These are phyloP conservation scores for Hirschfeldia incana DNA, from an alignment of 345 rosid genomes.

Conservation along the genomic window DNA sequence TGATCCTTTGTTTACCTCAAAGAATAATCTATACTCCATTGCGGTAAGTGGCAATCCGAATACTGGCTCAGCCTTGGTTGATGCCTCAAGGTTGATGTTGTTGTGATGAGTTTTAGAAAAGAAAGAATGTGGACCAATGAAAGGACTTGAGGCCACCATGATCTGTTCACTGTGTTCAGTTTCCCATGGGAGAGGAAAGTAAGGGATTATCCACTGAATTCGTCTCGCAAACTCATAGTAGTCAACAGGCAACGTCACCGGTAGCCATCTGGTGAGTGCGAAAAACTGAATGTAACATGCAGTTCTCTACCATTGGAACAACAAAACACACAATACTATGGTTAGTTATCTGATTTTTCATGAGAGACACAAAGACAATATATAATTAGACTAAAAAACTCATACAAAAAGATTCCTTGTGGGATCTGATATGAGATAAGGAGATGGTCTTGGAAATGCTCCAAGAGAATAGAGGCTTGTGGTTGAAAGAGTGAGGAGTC, in stretches of 20 bases:
- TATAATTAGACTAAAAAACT: not conserved
- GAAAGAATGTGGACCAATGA: conserved; percentile 48
- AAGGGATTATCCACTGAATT: conserved; percentile 86
- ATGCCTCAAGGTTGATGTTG: conserved; percentile 25
- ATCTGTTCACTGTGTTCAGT: conserved; percentile 50
- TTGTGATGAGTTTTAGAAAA: conserved; percentile 30
- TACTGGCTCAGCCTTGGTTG: conserved; percentile 45
- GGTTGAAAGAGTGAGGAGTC: conserved; percentile 76
- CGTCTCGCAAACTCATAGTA: conserved; percentile 73
- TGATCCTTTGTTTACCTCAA: conserved; percentile 55
- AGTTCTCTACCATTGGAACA: conserved; percentile 55
- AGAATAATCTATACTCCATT: conserved; percentile 66
- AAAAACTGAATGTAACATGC: conserved; percentile 89
- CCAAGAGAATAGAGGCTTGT: conserved; percentile 73
- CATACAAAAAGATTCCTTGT: conserved; percentile 82
- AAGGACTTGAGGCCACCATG: conserved; percentile 59
- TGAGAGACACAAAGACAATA: not conserved
- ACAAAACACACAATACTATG: not conserved
- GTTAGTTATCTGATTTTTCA: not conserved
- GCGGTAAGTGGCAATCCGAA: conserved; percentile 77
- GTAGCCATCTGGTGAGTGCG: conserved; percentile 86
- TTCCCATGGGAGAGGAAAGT: conserved; percentile 94
- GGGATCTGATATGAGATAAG: conserved; percentile 61
- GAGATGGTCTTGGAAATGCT: conserved; percentile 63
- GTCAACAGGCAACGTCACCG: conserved; percentile 63